Evolutionary conservation across 129 eudicot genomes (phyloP).

Genomic region (Centaurea solstitialis): DNA sequence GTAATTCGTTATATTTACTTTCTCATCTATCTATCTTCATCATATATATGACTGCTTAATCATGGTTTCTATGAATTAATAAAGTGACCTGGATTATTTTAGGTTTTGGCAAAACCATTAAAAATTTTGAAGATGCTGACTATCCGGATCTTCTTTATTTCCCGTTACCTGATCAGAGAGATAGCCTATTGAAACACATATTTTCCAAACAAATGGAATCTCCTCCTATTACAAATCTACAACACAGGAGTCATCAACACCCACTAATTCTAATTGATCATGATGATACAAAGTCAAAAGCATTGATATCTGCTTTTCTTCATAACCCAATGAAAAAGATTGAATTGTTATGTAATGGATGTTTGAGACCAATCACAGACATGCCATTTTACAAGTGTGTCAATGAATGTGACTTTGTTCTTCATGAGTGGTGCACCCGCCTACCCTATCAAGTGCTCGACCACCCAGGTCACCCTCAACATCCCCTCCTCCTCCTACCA

Average conservation of each 20-base stretch:
- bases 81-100: background rate
- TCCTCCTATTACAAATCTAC: background rate
- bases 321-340: background rate
- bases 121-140: background rate
- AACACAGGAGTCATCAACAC: background rate
- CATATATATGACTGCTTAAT: background rate
- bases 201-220: background rate
- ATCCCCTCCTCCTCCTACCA: background rate
- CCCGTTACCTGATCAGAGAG: background rate
- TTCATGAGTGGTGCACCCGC: background rate
- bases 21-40: background rate
- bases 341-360: background rate
- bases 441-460: background rate
- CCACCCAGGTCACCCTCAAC: slow-evolving; percentile 7
- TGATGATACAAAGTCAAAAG: too few species aligned
- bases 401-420: background rate
- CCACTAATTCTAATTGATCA: background rate
- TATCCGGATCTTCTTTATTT: background rate
- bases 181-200: background rate
- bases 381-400: slow-evolving; percentile 5
- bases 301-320: too few species aligned
- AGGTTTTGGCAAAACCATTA: background rate
- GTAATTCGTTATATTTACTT: background rate
- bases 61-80: background rate
- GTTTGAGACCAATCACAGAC: background rate